Percentiles rank a stretch among this genome's conserved stretches.
These are phyloP conservation scores for Malassezia pachydermatis DNA, from an alignment of 1,284 basidiomycete species.

Conservation along the genomic window DNA sequence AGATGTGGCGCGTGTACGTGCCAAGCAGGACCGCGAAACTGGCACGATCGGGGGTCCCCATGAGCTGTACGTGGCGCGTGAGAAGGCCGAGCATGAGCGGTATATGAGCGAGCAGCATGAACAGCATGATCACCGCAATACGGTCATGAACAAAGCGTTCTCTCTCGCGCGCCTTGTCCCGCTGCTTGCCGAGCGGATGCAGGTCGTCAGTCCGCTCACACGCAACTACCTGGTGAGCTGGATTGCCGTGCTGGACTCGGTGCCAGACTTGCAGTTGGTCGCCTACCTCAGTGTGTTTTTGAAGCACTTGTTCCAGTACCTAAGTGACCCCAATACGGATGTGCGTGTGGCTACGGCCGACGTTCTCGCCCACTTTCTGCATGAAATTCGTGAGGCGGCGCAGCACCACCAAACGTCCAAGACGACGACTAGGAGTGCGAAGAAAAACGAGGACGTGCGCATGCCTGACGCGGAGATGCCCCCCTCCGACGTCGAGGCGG, in stretches of 20 bases:
- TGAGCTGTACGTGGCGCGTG: slow-evolving; percentile 40
- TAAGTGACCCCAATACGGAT: slow-evolving; percentile 87
- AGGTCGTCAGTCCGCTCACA: slow-evolving; percentile 89
- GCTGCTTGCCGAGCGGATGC: slow-evolving; percentile 79
- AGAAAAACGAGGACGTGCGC: slow-evolving; percentile 17
- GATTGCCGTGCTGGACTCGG: slow-evolving; percentile 90
- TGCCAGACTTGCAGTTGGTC: slow-evolving; percentile 89
- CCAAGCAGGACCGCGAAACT: slow-evolving; percentile 55
- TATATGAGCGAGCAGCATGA: slow-evolving; percentile 11
- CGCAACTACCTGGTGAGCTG: slow-evolving; percentile 91
- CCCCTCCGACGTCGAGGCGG: background rate
- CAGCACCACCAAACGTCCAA: slow-evolving; percentile 16
- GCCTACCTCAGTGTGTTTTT: slow-evolving; percentile 88
- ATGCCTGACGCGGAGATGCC: slow-evolving; percentile 15
- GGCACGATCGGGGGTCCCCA: slow-evolving; percentile 28
- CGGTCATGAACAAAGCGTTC: slow-evolving; percentile 55
- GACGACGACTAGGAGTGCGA: background rate
- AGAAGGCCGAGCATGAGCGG: slow-evolving; percentile 30
- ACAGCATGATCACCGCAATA: slow-evolving; percentile 20
- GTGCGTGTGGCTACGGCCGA: slow-evolving; percentile 85
- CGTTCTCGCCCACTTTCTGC: slow-evolving; percentile 78
- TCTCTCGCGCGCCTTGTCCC: slow-evolving; percentile 91
- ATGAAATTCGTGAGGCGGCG: slow-evolving; percentile 56
- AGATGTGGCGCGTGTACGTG: slow-evolving; percentile 51
- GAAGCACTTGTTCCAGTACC: slow-evolving; percentile 78